Conservation (phyloP, 352 stramenopile species). For the Thalassiosira oceanica region DNA sequence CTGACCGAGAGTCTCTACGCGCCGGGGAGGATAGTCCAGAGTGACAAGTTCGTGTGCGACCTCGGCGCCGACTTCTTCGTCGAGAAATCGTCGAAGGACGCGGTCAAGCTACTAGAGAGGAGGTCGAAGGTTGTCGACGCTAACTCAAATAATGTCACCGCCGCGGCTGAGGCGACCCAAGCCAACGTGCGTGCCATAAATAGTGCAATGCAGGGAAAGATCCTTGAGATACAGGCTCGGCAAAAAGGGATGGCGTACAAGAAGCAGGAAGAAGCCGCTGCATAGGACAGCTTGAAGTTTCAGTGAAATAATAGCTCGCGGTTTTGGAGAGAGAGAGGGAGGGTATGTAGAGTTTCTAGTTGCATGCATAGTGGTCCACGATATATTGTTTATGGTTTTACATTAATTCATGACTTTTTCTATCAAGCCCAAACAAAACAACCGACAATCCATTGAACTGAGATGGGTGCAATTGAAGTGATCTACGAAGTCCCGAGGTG, state of each 20-base stretch:
- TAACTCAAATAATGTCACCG: slow-evolving; percentile 91
- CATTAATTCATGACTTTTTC: too few species aligned
- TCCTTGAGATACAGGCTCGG: slow-evolving; percentile 77
- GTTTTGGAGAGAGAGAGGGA: too few species aligned
- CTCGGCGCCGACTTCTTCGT: slow-evolving; percentile 94
- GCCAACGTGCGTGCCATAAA: slow-evolving; percentile 64
- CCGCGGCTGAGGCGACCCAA: slow-evolving; percentile 62
- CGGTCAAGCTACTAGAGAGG: slow-evolving; percentile 88
- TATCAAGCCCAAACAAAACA: too few species aligned
- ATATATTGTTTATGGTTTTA: too few species aligned
- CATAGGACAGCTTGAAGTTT: too few species aligned
- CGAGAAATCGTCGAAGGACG: slow-evolving; percentile 88
- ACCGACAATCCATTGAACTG: too few species aligned
- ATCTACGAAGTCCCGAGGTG: too few species aligned
- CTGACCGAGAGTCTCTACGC: slow-evolving; percentile 94
- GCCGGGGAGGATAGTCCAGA: slow-evolving; percentile 85
- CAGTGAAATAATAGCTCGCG: too few species aligned
- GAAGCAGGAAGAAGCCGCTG: slow-evolving; percentile 23
- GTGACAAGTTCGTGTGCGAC: slow-evolving; percentile 89
- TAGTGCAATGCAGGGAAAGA: slow-evolving; percentile 78
- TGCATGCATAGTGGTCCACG: too few species aligned
- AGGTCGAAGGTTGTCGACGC: slow-evolving; percentile 90
- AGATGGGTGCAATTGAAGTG: too few species aligned
- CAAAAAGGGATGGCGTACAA: slow-evolving; percentile 62
- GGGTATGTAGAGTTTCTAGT: too few species aligned